Percentiles rank a stretch among this genome's conserved stretches.
These are phyloP conservation scores for Toxoplasma gondii DNA, from an alignment of 169 alveolate genomes.

Conservation along the genomic window DNA sequence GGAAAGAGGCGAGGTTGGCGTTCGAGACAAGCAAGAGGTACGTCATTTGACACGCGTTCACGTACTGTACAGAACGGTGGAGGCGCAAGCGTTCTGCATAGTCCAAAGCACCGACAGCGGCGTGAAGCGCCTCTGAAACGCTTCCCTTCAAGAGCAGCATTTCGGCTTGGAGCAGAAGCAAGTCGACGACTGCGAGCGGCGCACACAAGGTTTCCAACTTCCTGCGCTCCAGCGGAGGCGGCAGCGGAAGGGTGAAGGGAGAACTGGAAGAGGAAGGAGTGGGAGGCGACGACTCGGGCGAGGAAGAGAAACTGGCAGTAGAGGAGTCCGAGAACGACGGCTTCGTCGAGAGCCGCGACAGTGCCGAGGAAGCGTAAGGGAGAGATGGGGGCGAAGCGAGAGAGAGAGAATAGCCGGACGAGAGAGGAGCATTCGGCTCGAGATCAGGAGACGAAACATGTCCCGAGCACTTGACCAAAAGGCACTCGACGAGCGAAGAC, in stretches of 20 bases:
- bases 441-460: neutral
- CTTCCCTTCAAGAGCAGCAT: neutral
- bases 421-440: neutral
- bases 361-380: neutral
- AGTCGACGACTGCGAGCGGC: neutral
- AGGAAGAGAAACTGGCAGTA: neutral
- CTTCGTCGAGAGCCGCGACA: neutral
- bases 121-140: neutral
- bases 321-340: neutral
- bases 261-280: neutral
- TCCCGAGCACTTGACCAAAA: neutral
- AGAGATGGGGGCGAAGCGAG: neutral
- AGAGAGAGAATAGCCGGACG: neutral
- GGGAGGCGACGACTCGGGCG: neutral
- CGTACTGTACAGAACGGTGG: neutral
- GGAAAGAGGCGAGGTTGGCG: neutral
- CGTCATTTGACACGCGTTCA: neutral
- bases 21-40: neutral
- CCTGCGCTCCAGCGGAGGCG: conserved; percentile 12
- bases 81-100: neutral
- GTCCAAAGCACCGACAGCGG: neutral
- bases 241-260: neutral
- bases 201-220: neutral
- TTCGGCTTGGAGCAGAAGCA: neutral
- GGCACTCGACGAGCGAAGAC: neutral